Conservation (phyloP, 73 alveolate species). For the Paramecium biaurelia region DNA sequence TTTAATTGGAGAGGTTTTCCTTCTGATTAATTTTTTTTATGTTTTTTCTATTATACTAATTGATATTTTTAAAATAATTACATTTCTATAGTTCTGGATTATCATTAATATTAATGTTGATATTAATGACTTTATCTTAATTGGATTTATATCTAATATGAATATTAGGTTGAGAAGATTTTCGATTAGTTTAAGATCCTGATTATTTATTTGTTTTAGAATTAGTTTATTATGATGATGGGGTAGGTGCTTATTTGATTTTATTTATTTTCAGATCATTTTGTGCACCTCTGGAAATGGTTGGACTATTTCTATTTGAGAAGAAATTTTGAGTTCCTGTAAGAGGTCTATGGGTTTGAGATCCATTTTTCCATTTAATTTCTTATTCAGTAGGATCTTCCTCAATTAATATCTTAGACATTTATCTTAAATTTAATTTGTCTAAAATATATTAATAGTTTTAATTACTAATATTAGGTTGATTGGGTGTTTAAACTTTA, state of each 20-base stretch:
- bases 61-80: background rate
- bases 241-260: background rate
- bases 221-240: background rate
- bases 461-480: background rate
- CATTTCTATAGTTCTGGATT: background rate
- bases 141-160: background rate
- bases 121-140: background rate
- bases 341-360: conserved; percentile 30
- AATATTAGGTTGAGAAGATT: background rate
- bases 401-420: background rate
- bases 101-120: background rate
- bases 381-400: conserved; percentile 15
- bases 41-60: background rate
- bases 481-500: background rate
- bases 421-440: background rate
- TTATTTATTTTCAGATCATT: background rate
- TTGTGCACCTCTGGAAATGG: background rate
- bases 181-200: background rate
- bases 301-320: conserved; percentile 29
- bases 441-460: background rate
- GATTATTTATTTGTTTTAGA: background rate
- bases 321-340: conserved; percentile 34
- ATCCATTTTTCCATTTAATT: conserved; percentile 18
- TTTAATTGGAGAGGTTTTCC: background rate
- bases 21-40: background rate